phyloP scores from a whole-genome alignment of 139 green algal genomes.

The Closterium sp. region DNA sequence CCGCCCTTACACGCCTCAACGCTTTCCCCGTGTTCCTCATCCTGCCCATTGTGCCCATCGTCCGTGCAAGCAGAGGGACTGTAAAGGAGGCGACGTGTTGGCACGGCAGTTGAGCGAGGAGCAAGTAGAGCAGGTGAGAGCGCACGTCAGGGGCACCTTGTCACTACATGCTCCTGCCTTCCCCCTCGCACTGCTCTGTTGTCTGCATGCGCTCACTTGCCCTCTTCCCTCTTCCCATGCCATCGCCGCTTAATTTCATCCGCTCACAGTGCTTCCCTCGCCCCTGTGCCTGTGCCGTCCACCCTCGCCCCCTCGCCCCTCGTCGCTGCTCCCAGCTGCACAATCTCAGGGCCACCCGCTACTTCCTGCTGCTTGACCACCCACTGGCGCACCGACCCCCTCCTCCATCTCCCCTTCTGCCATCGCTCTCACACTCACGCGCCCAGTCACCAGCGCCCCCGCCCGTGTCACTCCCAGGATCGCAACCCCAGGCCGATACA shows the following conservation, averaged over 20 bases:
- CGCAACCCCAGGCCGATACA: neutral
- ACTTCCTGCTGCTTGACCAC: neutral
- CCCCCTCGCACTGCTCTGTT: neutral
- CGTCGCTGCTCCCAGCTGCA: neutral
- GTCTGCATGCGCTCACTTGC: neutral
- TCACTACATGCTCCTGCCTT: neutral
- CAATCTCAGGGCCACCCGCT: neutral
- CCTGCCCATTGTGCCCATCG: neutral
- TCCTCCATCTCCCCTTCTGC: neutral
- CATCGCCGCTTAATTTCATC: neutral
- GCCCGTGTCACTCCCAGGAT: neutral
- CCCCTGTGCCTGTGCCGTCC: neutral
- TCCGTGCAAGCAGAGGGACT: neutral
- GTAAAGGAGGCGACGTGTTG: neutral
- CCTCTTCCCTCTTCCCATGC: neutral
- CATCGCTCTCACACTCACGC: neutral
- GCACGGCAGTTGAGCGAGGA: neutral
- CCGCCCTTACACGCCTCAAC: neutral
- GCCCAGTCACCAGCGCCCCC: neutral
- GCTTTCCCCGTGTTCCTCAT: neutral
- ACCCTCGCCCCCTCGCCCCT: neutral
- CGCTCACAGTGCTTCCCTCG: neutral
- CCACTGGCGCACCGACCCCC: neutral
- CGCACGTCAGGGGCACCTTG: neutral
- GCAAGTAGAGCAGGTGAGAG: neutral